phyloP scores from a whole-genome alignment of 2,329 filamentous ascomycete genomes.

The Colletotrichum liaoningense region DNA sequence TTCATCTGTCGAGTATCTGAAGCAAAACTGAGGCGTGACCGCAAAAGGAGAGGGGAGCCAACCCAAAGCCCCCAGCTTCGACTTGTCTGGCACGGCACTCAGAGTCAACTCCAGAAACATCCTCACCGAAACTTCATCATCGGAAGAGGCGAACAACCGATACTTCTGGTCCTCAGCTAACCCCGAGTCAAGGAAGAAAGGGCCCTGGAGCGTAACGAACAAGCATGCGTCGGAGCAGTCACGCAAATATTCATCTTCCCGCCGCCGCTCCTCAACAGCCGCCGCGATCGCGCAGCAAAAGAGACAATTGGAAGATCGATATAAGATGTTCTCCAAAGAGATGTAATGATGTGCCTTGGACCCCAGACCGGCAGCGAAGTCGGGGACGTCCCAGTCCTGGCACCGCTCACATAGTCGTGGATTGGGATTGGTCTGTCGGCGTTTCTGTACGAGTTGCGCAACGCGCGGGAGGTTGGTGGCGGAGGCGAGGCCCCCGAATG shows the following conservation, averaged over 20 bases:
- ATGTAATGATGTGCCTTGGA: slow-evolving; percentile 12
- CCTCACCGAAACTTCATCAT: neutral
- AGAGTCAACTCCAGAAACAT: slow-evolving; percentile 22
- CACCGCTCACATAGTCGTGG: slow-evolving; percentile 18
- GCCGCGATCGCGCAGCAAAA: neutral
- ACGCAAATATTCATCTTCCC: neutral
- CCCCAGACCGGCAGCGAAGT: slow-evolving; percentile 13
- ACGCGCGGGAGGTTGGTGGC: neutral
- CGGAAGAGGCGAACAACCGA: neutral
- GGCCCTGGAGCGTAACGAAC: slow-evolving; percentile 4
- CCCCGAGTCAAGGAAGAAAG: slow-evolving; percentile 17
- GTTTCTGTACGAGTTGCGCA: neutral
- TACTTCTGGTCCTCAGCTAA: neutral
- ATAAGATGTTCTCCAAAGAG: neutral
- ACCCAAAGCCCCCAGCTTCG: no score
- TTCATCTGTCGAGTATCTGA: neutral
- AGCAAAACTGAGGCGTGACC: slow-evolving; percentile 2
- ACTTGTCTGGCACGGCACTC: neutral
- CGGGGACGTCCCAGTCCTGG: slow-evolving; percentile 24
- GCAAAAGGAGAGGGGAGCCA: neutral
- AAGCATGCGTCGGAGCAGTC: neutral
- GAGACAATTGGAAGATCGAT: neutral
- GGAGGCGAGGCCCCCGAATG: neutral
- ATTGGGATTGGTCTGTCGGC: neutral
- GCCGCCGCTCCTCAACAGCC: neutral